A percentile compares a stretch with the other conserved stretches of the same genome.
Evolutionary conservation across 2,329 filamentous ascomycete species (phyloP).

Genomic region (Xenosphaeropsis pyriputrescens): DNA sequence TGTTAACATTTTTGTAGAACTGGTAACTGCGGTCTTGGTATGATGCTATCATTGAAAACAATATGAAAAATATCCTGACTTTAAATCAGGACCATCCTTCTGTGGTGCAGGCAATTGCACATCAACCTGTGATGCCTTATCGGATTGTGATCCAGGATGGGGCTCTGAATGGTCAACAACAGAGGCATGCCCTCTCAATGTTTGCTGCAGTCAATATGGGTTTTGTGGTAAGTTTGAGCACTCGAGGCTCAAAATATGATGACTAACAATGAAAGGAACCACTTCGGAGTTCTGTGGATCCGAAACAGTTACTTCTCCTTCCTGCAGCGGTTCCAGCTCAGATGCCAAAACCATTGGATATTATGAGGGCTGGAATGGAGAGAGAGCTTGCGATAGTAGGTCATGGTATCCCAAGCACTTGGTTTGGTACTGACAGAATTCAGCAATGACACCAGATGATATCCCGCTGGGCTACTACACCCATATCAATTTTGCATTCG

Average conservation of each 20-base stretch:
- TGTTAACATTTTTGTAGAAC: too few species aligned
- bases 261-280: conserved; percentile 2
- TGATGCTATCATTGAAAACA: too few species aligned
- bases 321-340: conserved; percentile 2
- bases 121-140: conserved; percentile 12
- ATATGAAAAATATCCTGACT: too few species aligned
- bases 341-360: conserved; percentile 14
- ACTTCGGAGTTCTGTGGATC: conserved; percentile 15
- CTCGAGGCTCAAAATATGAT: conserved; percentile 1
- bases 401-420: neutral
- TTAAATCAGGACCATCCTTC: neutral
- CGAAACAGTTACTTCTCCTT: conserved; percentile 6
- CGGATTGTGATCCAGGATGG: conserved; percentile 18
- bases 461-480: conserved; percentile 13
- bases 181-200: conserved; percentile 19
- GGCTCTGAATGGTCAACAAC: conserved; percentile 11
- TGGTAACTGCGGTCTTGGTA: too few species aligned
- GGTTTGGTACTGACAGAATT: neutral
- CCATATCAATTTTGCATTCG: conserved; percentile 25
- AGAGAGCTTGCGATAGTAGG: conserved; percentile 8
- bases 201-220: conserved; percentile 21
- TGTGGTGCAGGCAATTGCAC: conserved; percentile 1
- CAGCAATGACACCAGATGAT: conserved; percentile 6
- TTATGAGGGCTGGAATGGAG: conserved; percentile 18
- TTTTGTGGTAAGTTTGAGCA: conserved; percentile 13